Evolutionary conservation across 352 stramenopile genomes (phyloP), one percentile per base, ranked within the genome.

Genomic region (Phytophthora cactorum): DNA sequence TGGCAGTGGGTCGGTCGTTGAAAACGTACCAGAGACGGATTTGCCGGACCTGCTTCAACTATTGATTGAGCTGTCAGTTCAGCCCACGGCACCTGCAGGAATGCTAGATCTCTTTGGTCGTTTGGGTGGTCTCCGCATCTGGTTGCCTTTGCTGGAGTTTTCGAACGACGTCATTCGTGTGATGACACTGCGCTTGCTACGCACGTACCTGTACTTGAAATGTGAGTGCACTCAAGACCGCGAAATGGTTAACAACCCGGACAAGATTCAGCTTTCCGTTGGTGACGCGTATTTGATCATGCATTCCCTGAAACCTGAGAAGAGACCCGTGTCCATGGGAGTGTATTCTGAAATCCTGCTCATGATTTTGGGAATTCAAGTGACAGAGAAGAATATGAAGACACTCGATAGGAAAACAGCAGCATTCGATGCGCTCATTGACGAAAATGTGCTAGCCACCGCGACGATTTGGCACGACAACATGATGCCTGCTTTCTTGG

Each of bases 241-340:
- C 12, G 84, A 93, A n/a, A 86, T 82, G 52, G 75, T 79, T 2
- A 90, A 80, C 45, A 88, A 73, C 22, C 58, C 78, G 7, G 84
- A 91, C n/a, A 92, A 91, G 67, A 82, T 89, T 17, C 83, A 91
- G 25, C 77, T 95, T 47, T 95, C 87, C 1, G 76, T 91, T 4
- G 82, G 84, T 2, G 87, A 95, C 54, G 77, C 86, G 8, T 91
- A 91, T 57, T 75, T 95, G 68, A 93, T 95, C 31, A 86, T 93
- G 75, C 77, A 90, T 60, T 86, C 87, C 0, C 54, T 95, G 22
- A 91, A 95, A 50, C 80, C 84, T 22, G 80, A 85, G 32, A 62
- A 84, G n/a, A 75, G 77, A 43, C 80, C 81, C 3, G 74, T 93
- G 1, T 88, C 85, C 0, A 89, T 95, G 79, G 86, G 84, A 7